Evolutionary conservation across 192 early-diverging fungal species (phyloP).

Genomic region (Backusella tuberculispora): DNA sequence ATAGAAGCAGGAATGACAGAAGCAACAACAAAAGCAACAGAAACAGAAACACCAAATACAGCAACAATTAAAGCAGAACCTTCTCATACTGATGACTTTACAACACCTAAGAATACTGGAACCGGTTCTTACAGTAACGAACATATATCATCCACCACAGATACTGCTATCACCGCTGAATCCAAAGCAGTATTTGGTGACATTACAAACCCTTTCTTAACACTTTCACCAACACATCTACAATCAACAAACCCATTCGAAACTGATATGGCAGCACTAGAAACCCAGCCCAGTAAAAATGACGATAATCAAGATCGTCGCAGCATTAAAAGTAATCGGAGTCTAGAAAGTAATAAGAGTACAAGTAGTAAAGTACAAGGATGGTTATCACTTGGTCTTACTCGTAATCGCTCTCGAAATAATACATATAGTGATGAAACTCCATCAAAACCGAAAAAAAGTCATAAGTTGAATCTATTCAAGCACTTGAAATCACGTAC

Average conservation of each 20-base stretch:
- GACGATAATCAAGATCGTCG: not conserved
- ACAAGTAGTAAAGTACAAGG: not conserved
- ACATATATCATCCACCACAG: not conserved
- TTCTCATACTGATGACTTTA: not conserved
- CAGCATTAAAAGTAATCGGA: not conserved
- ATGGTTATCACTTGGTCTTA: not conserved
- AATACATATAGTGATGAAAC: not conserved
- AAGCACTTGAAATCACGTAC: not conserved
- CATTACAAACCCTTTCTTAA: not conserved
- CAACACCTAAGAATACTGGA: not conserved
- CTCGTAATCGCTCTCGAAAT: not conserved
- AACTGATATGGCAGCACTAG: not conserved
- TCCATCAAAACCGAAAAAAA: constrained; percentile 4
- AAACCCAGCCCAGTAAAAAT: not conserved
- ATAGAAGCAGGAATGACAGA: no score
- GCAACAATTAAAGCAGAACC: not conserved
- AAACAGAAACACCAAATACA: no score
- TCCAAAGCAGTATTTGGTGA: not conserved
- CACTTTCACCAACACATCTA: not conserved
- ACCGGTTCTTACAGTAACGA: not conserved
- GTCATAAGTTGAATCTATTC: not conserved
- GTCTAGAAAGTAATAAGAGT: not conserved
- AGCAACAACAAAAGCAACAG: no score
- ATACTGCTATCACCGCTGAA: no score
- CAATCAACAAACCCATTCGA: not conserved